phyloP scores from a whole-genome alignment of 257 asterid species.

The Scutellaria baicalensis region DNA sequence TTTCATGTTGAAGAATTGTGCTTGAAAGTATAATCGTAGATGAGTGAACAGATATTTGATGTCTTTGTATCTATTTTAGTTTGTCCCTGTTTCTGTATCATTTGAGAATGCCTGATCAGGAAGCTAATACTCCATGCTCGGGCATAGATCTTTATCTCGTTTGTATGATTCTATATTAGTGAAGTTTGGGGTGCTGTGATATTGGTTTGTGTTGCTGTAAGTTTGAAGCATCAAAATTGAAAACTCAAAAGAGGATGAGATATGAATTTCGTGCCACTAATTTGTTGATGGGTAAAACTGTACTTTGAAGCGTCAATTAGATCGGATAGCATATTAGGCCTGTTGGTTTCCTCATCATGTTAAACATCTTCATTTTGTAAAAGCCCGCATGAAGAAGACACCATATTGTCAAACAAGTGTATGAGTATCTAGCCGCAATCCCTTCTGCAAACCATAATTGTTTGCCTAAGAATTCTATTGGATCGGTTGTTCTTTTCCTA shows the following conservation, averaged over 20 bases:
- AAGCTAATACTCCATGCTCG: neutral
- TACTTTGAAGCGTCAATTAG: neutral
- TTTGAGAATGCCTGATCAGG: neutral
- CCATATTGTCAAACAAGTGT: neutral
- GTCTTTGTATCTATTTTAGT: neutral
- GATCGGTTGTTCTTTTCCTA: neutral
- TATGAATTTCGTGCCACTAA: neutral
- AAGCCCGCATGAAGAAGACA: neutral
- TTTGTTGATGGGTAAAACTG: neutral
- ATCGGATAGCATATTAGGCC: neutral
- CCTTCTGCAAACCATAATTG: neutral
- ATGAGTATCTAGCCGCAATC: neutral
- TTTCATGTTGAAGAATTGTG: neutral
- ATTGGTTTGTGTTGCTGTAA: neutral
- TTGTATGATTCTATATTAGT: neutral
- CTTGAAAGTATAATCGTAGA: neutral
- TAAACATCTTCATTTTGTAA: neutral
- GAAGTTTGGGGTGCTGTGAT: neutral
- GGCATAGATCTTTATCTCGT: neutral
- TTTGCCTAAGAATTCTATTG: neutral
- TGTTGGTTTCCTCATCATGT: neutral
- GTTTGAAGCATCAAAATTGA: neutral
- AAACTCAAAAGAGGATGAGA: too few species aligned
- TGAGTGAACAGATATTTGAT: neutral
- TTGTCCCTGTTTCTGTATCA: neutral